Conservation (phyloP, 345 rosid species). For the Draba incana region DNA sequence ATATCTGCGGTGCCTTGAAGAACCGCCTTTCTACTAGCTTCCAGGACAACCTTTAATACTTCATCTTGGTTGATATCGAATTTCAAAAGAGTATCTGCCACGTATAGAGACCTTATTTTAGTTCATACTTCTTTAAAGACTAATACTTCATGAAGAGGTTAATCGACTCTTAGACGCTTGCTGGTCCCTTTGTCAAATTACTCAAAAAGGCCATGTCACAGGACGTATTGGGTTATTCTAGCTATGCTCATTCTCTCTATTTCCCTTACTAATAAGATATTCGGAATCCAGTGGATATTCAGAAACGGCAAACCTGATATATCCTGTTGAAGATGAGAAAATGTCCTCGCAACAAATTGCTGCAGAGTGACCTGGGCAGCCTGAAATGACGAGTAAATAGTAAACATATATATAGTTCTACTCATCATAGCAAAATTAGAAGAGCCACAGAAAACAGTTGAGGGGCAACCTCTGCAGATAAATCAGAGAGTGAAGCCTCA, state of each 20-base stretch:
- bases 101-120: conserved; percentile 23
- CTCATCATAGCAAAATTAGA: conserved; percentile 21
- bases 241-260: conserved; percentile 27
- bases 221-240: conserved; percentile 20
- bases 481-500: conserved; percentile 78
- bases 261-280: conserved; percentile 8
- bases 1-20: conserved; percentile 88
- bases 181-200: conserved; percentile 5
- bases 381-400: conserved; percentile 58
- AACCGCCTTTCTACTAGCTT: conserved; percentile 70
- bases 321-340: conserved; percentile 73
- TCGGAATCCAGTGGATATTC: conserved; percentile 26
- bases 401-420: conserved; percentile 31
- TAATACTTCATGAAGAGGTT: conserved; percentile 3
- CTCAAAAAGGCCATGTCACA: conserved; percentile 25
- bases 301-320: conserved; percentile 68
- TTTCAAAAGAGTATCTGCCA: conserved; percentile 67
- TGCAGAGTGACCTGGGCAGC: conserved; percentile 72
- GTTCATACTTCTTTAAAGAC: conserved; percentile 24
- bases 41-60: conserved; percentile 64
- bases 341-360: conserved; percentile 63
- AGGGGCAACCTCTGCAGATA: conserved; percentile 65
- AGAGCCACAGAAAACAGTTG: conserved; percentile 19
- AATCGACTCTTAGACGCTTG: conserved; percentile 24
- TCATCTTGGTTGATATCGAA: conserved; percentile 59